Percentiles rank a stretch among this genome's conserved stretches.
phyloP scores from a whole-genome alignment of 352 stramenopile species.

The Phytophthora europaea region DNA sequence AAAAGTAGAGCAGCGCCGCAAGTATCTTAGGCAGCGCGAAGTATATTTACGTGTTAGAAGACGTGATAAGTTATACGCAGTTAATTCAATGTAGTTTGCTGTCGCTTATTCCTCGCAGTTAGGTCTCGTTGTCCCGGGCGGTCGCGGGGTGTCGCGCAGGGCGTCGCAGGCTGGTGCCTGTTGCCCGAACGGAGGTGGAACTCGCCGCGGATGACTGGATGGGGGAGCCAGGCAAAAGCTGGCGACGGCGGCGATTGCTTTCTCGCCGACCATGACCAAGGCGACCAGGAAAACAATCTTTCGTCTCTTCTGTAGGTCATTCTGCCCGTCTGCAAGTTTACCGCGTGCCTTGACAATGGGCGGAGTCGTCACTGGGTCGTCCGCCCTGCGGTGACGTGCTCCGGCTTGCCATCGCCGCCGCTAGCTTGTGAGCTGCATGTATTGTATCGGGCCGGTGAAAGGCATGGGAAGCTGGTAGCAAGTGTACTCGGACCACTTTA shows the following conservation, averaged over 20 bases:
- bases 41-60: constrained; percentile 51
- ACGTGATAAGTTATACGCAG: constrained; percentile 51
- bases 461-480: too few relatives aligned
- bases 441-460: not conserved
- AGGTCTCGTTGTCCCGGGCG: not conserved
- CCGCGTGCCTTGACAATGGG: constrained; percentile 17
- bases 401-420: not conserved
- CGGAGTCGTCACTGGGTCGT: constrained; percentile 14
- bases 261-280: constrained; percentile 31
- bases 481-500: not conserved
- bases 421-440: not conserved
- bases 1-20: constrained; percentile 31
- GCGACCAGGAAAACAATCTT: constrained; percentile 7
- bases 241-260: constrained; percentile 20
- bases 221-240: not conserved
- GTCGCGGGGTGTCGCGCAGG: not conserved
- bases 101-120: constrained; percentile 5
- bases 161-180: not conserved
- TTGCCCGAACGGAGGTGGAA: constrained; percentile 29
- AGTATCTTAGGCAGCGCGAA: constrained; percentile 24
- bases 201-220: constrained; percentile 10
- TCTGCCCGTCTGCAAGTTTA: constrained; percentile 39
- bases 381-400: constrained; percentile 28
- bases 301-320: constrained; percentile 37
- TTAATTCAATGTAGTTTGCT: constrained; percentile 38